Evolutionary conservation across 1,284 basidiomycete species (phyloP).

Genomic region (Cutaneotrichosporon sp.): DNA sequence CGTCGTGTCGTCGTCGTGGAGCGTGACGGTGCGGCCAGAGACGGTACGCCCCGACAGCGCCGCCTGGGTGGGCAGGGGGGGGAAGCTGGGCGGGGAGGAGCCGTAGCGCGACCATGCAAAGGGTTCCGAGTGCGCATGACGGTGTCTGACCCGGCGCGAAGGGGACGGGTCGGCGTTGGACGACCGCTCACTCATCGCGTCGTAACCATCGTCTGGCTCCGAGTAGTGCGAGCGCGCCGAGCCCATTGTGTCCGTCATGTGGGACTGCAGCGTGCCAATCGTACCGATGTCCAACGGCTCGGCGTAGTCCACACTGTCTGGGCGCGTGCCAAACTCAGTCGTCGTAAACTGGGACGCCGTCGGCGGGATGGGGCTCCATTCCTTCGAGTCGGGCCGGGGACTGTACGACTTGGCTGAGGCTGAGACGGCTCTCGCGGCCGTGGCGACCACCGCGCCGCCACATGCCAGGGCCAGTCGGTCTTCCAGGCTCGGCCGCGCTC

Average conservation of each 20-base stretch:
- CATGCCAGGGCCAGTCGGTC: conserved; percentile 9
- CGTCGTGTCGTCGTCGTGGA: not conserved
- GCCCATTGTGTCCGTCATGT: not conserved
- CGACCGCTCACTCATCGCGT: conserved; percentile 2
- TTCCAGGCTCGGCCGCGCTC: conserved; percentile 8
- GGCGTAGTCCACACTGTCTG: conserved; percentile 12
- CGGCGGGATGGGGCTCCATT: not conserved
- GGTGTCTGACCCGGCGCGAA: not conserved
- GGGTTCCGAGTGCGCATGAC: not conserved
- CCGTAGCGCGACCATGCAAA: not conserved
- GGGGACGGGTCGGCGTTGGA: not conserved
- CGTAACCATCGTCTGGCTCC: conserved; percentile 5
- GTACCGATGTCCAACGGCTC: conserved; percentile 16
- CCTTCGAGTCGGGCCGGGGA: not conserved
- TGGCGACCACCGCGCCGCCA: not conserved
- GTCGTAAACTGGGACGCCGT: not conserved
- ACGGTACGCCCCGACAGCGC: conserved; percentile 11
- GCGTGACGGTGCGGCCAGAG: conserved; percentile 4
- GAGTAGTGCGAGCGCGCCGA: not conserved
- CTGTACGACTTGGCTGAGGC: not conserved
- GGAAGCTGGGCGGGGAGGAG: not conserved
- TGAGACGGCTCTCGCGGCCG: not conserved
- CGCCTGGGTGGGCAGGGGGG: no score
- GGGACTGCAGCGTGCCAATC: not conserved
- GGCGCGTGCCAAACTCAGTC: conserved; percentile 1